Evolutionary conservation across 2,329 filamentous ascomycete species (phyloP).

Genomic region (Metarhizium album): DNA sequence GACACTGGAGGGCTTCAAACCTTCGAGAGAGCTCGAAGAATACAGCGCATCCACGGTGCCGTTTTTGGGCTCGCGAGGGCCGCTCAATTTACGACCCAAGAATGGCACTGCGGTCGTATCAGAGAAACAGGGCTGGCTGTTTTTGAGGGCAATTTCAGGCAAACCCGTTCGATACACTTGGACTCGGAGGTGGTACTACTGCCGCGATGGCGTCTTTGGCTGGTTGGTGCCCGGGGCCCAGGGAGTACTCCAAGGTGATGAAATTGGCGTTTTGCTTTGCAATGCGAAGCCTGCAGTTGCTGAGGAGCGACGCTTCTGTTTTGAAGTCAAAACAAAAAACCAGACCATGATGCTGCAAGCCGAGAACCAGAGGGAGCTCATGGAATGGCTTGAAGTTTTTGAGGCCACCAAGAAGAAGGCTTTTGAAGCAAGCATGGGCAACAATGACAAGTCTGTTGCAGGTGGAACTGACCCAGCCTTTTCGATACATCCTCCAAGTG

Average conservation of each 20-base stretch:
- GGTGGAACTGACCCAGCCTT: constrained; percentile 65
- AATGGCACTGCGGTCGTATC: constrained; percentile 38
- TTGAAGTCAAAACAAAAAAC: constrained; percentile 97
- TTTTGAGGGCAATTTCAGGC: constrained; percentile 67
- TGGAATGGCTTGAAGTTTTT: constrained; percentile 88
- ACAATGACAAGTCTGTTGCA: constrained; percentile 34
- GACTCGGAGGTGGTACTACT: constrained; percentile 90
- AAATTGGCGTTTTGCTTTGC: constrained; percentile 89
- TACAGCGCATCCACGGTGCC: constrained; percentile 86
- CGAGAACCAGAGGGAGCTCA: constrained; percentile 85
- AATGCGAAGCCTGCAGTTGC: constrained; percentile 83
- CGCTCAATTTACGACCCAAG: constrained; percentile 50
- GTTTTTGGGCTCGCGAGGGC: constrained; percentile 63
- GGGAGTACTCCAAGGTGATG: constrained; percentile 89
- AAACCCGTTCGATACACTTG: constrained; percentile 87
- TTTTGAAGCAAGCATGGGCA: constrained; percentile 59
- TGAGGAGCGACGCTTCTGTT: constrained; percentile 92
- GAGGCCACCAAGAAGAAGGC: constrained; percentile 90
- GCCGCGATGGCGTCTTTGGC: constrained; percentile 91
- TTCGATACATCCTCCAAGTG: constrained; percentile 77
- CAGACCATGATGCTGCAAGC: constrained; percentile 82
- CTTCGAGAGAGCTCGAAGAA: constrained; percentile 85
- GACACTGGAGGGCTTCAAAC: constrained; percentile 59
- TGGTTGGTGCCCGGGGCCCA: constrained; percentile 78
- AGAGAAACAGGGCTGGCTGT: constrained; percentile 95